phyloP scores from a whole-genome alignment of 805 yeast species.

The Priceomyces haplophilus region DNA sequence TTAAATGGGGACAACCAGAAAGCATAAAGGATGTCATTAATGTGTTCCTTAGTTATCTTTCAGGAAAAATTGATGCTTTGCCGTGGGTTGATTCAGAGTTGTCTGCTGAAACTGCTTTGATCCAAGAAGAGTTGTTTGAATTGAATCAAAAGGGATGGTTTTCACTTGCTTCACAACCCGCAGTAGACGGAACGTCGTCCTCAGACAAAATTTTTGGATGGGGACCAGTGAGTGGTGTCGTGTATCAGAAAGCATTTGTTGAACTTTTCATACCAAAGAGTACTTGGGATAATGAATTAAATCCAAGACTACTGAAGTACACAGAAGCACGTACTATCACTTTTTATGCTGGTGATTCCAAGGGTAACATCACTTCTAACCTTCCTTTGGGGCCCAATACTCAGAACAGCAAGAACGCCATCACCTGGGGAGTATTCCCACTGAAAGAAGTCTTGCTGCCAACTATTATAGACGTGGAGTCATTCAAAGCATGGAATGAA shows the following conservation, averaged over 20 bases:
- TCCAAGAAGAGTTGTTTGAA: constrained; percentile 85
- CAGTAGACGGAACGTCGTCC: constrained; percentile 74
- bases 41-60: constrained; percentile 68
- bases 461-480: constrained; percentile 86
- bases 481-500: constrained; percentile 94
- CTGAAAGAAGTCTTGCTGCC: constrained; percentile 86
- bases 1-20: constrained; percentile 79
- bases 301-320: constrained; percentile 45
- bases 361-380: constrained; percentile 59
- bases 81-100: constrained; percentile 93
- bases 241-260: constrained; percentile 93
- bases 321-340: constrained; percentile 51
- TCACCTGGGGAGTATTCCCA: constrained; percentile 98
- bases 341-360: constrained; percentile 69
- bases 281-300: constrained; percentile 60
- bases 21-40: constrained; percentile 56
- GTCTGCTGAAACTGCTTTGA: constrained; percentile 85
- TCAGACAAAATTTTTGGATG: constrained; percentile 92
- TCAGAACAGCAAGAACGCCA: constrained; percentile 61
- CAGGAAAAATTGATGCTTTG: constrained; percentile 68
- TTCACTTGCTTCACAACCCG: constrained; percentile 95
- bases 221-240: constrained; percentile 90
- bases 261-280: constrained; percentile 69
- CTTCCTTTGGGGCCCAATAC: constrained; percentile 37
- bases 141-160: constrained; percentile 73